phyloP scores from a whole-genome alignment of 1,139 yeast genomes.

The Yamadazyma blattariae region DNA sequence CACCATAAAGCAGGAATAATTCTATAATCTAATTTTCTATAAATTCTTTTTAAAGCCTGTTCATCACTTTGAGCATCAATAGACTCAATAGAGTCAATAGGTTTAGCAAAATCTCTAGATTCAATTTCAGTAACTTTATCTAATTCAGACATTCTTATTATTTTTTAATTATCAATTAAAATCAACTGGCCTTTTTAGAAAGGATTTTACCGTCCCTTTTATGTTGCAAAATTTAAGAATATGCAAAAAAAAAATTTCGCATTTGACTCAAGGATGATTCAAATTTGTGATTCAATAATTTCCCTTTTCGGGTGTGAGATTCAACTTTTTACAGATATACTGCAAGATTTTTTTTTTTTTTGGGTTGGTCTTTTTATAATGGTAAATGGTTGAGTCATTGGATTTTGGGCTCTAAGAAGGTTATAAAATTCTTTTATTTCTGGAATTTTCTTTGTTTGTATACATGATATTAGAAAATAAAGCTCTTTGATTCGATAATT shows the following conservation, averaged over 20 bases:
- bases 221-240: too few species aligned
- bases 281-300: neutral
- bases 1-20: constrained; percentile 85
- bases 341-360: too few species aligned
- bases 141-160: neutral
- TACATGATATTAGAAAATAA: too few species aligned
- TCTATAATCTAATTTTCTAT: constrained; percentile 63
- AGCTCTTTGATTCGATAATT: too few species aligned
- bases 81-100: neutral
- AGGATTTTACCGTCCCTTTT: neutral
- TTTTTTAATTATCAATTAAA: too few species aligned
- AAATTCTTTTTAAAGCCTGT: constrained; percentile 53
- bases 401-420: too few species aligned
- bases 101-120: neutral
- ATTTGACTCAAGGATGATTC: constrained; percentile 1
- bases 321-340: too few species aligned
- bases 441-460: too few species aligned
- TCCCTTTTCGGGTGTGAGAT: constrained; percentile 1
- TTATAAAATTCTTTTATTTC: too few species aligned
- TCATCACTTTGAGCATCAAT: constrained; percentile 5
- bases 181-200: neutral
- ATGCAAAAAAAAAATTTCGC: constrained; percentile 1
- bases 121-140: neutral
- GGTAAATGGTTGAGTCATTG: too few species aligned
- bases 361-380: too few species aligned